Conservation (phyloP, 1,139 yeast genomes). For the Debaryomycetaceae sp. region DNA sequence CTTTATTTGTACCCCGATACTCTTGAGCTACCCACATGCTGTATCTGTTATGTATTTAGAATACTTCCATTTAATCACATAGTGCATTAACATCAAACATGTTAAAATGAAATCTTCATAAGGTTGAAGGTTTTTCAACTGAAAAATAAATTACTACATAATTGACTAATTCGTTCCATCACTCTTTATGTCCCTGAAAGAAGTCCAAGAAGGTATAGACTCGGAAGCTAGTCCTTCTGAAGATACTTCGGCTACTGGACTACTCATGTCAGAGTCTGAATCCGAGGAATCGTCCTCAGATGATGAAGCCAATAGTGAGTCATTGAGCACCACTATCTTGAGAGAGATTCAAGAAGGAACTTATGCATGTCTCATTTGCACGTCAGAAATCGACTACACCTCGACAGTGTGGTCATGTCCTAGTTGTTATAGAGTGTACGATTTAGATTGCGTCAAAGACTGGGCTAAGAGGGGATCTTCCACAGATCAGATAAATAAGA, state of each 20-base stretch:
- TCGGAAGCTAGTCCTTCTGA: not conserved
- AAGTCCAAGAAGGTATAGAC: not conserved
- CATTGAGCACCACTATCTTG: conserved; percentile 37
- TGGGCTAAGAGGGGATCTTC: conserved; percentile 81
- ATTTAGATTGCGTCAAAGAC: conserved; percentile 70
- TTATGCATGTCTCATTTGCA: conserved; percentile 79
- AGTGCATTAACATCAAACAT: not conserved
- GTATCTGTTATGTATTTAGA: not conserved
- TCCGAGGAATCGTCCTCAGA: conserved; percentile 5
- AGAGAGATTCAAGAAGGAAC: conserved; percentile 63
- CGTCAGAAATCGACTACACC: conserved; percentile 68
- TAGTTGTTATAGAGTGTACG: conserved; percentile 74
- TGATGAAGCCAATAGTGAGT: conserved; percentile 17
- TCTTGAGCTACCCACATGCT: not conserved
- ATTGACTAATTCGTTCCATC: not conserved
- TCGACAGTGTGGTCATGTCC: conserved; percentile 74
- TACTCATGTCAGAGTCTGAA: conserved; percentile 1
- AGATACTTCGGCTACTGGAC: not conserved
- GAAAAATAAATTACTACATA: no score
- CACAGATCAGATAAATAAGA: conserved; percentile 43
- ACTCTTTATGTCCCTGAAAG: not conserved
- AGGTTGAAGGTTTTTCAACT: no score
- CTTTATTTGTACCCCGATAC: not conserved
- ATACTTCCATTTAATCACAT: not conserved
- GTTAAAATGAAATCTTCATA: not conserved